Conservation (phyloP, 345 rosid species). For the Gossypium raimondii region DNA sequence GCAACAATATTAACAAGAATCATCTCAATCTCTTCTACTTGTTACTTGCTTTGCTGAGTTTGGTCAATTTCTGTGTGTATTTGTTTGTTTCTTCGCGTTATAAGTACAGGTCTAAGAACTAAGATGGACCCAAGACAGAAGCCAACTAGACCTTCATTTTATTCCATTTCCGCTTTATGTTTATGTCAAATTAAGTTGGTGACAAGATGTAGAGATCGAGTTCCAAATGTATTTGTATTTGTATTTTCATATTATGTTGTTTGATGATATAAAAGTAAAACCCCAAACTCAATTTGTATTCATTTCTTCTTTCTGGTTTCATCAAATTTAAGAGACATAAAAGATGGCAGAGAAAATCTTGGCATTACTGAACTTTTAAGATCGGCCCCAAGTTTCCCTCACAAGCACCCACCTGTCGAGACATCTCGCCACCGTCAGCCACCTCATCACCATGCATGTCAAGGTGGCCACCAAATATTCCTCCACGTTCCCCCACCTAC, state of each 20-base stretch:
- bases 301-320: background rate
- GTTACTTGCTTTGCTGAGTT: slow-evolving; percentile 43
- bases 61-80: slow-evolving; percentile 45
- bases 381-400: background rate
- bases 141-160: background rate
- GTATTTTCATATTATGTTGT: background rate
- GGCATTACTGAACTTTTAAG: background rate
- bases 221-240: background rate
- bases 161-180: background rate
- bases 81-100: slow-evolving; percentile 39
- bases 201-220: background rate
- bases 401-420: slow-evolving; percentile 9
- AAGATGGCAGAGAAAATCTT: background rate
- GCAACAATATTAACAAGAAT: slow-evolving; percentile 54
- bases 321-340: background rate
- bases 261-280: background rate
- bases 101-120: slow-evolving; percentile 32
- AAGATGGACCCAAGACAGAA: background rate
- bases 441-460: slow-evolving; percentile 21
- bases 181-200: background rate
- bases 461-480: slow-evolving; percentile 17
- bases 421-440: slow-evolving; percentile 11
- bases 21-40: slow-evolving; percentile 49
- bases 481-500: slow-evolving; percentile 14
- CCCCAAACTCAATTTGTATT: background rate